Evolutionary conservation across 2,329 filamentous ascomycete genomes (phyloP), one percentile per base, ranked within the genome.

Genomic region (Penicillium psychrosexuale): DNA sequence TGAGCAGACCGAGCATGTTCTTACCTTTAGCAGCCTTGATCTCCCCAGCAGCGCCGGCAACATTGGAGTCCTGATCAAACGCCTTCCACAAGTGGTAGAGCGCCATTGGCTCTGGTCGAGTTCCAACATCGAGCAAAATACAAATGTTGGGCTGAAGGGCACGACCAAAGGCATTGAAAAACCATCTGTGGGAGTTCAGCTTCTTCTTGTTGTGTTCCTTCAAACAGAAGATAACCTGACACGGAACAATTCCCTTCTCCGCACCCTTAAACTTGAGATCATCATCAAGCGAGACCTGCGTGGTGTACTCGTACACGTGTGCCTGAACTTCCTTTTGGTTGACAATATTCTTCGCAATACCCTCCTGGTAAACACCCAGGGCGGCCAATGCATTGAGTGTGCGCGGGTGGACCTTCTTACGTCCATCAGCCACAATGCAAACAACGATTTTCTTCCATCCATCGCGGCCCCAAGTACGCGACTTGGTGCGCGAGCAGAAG

Each of bases 381-480:
- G 94, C 94, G 11, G 95, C 94, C 58, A 99, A 78, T 6, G 91
- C 94, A 71, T 99, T 95, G 1, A 99, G 82, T 0, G 94, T 97
- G 53, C 94, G 84, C 12, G 91, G 91, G 70, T 99, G 91, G 31
- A 99, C 93, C 75, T 91, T 91, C 79, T 91, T 86, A 67, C 95
- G 88, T 22, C 94, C 94, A 71, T 99, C 94, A 1, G 91, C 92
- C 55, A 99, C 92, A 68, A 99, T 89, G 70, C 91, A 97, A 0
- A 99, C 93, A 0, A 99, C 94, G 68, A 99, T 97, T 79, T 99
- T 99, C 75, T 99, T 91, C 94, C 94, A 99, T 5, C 94, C 94
- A 50, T 90, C 85, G 65, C 96, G 95, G 37, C 94, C 95, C 94
- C 94, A 99, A 0, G 92, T 97, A 56, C 94, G 85, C 6, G 91